phyloP scores from a whole-genome alignment of 768 basidiomycete genomes.

The Paxillus involutus region DNA sequence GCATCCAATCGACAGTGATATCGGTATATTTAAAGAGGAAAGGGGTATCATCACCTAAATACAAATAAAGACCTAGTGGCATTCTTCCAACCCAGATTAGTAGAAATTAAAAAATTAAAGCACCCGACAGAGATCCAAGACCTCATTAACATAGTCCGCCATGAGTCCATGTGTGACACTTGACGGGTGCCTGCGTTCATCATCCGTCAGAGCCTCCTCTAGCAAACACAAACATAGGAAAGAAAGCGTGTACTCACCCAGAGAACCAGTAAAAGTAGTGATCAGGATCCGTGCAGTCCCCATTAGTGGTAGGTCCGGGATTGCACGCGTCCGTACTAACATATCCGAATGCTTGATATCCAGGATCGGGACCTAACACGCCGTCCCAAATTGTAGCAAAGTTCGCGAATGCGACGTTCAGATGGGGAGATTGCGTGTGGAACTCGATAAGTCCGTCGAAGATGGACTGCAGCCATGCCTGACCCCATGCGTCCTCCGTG shows the following conservation, averaged over 20 bases:
- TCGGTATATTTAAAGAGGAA: too few relatives aligned
- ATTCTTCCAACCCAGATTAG: not conserved
- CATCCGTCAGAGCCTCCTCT: not conserved
- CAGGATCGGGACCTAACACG: constrained; percentile 43
- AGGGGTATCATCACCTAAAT: not conserved
- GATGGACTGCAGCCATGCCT: constrained; percentile 47
- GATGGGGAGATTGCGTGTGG: constrained; percentile 24
- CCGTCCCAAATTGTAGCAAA: constrained; percentile 52
- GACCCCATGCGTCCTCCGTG: constrained; percentile 36
- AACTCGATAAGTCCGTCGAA: constrained; percentile 41
- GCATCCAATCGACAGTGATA: too few relatives aligned
- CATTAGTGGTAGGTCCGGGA: constrained; percentile 33
- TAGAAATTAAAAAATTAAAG: not conserved
- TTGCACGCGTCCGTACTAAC: constrained; percentile 39
- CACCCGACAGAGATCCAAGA: constrained; percentile 33
- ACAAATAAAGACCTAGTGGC: not conserved
- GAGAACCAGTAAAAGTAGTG: constrained; percentile 55
- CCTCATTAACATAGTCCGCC: constrained; percentile 50
- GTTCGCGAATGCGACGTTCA: constrained; percentile 47
- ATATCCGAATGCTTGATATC: constrained; percentile 50
- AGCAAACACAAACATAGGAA: not conserved
- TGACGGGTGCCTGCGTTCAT: constrained; percentile 43
- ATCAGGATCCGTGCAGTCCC: constrained; percentile 40
- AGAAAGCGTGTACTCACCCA: constrained; percentile 33
- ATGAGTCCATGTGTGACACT: constrained; percentile 50